Base-by-base conservation (phyloP, 2,329 filamentous ascomycete genomes). In the Colletotrichum incanum region DNA sequence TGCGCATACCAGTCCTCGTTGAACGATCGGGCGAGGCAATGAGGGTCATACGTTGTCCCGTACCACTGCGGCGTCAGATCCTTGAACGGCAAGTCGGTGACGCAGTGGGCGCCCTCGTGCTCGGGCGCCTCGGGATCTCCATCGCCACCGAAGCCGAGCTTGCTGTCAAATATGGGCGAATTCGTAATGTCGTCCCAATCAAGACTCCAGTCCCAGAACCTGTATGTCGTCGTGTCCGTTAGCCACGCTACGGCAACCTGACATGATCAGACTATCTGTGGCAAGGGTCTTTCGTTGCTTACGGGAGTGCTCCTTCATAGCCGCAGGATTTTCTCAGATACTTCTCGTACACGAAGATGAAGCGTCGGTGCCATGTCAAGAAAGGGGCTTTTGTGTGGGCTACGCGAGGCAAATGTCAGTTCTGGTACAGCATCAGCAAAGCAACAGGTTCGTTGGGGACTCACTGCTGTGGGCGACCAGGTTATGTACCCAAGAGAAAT, bases 401-500 rank as follows among this genome's bases (percentile, higher is more conserved):
- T 67, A 37, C 5, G 26, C 3, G 34, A 6, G 20, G 37, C 34
- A 18, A 47, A 16, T 2, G 49, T 52, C 49, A 52, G 26, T 23
- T 31, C 16, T 5, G 16, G 26, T 52, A 20, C 18, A 12, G 26
- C 49, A 52, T 18, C 49, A 20, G 49, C 16, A 20, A 20, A 52
- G 26, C 16, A 52, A 31, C 34, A 28, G 23, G 3, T 12, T 18
- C 18, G 16, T 16, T 12, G 26, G 7, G 39, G 34, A 71, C 70
- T 67, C 39, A 74, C 66, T 74, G 59, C 66, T 72, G 16, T 74
- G 69, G n/a, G 73, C 73, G 9, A 74, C 56, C 4, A 74, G 69
- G 39, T 74, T 74, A 47, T 74, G 73, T 1, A 71, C 73, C 65
- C 69, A 74, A 1, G 73, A 65, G n/a, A 74, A 73, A n/a, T 74